Percentiles rank a stretch among this genome's conserved stretches.
phyloP scores from a whole-genome alignment of 2,329 filamentous ascomycete genomes.

The Aspergillus floridensis region DNA sequence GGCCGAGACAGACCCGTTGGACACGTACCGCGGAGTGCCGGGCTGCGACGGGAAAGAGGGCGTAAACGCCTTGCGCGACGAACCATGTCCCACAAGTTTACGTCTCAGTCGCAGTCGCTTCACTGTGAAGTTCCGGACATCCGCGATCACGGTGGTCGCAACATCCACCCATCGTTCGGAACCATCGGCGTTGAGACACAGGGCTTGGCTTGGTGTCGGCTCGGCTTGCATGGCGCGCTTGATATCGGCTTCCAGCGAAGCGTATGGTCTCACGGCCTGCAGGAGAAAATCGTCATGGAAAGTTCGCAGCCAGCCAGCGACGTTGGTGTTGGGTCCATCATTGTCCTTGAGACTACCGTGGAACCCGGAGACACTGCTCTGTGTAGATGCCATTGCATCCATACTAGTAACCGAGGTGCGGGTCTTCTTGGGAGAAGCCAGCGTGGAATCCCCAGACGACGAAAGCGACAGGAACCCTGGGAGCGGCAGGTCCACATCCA shows the following conservation, averaged over 20 bases:
- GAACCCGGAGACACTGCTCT: constrained; percentile 41
- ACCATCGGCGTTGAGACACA: constrained; percentile 32
- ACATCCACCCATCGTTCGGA: constrained; percentile 55
- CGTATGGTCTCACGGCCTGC: constrained; percentile 57
- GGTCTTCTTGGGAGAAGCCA: constrained; percentile 43
- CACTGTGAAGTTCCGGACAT: constrained; percentile 54
- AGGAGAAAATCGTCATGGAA: constrained; percentile 61
- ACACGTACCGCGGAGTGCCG: constrained; percentile 26
- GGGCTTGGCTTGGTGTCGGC: constrained; percentile 43
- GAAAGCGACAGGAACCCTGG: constrained; percentile 50
- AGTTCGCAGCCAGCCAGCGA: constrained; percentile 56
- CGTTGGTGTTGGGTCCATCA: constrained; percentile 52
- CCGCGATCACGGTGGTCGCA: constrained; percentile 56
- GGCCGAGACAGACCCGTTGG: constrained; percentile 21
- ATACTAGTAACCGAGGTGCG: constrained; percentile 53
- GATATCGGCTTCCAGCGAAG: constrained; percentile 53
- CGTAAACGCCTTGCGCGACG: constrained; percentile 19
- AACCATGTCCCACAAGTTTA: constrained; percentile 32
- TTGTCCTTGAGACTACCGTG: constrained; percentile 32
- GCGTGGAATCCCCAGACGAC: constrained; percentile 46
- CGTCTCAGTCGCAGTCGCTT: constrained; percentile 56
- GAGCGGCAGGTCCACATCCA: constrained; percentile 58
- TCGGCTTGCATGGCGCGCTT: constrained; percentile 57
- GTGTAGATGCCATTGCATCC: constrained; percentile 48
- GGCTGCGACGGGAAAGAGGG: constrained; percentile 22